Percentiles rank a stretch among this genome's conserved stretches.
These are phyloP conservation scores for Thalia dealbata DNA, from an alignment of 176 grass and related monocot genomes.

Conservation along the genomic window DNA sequence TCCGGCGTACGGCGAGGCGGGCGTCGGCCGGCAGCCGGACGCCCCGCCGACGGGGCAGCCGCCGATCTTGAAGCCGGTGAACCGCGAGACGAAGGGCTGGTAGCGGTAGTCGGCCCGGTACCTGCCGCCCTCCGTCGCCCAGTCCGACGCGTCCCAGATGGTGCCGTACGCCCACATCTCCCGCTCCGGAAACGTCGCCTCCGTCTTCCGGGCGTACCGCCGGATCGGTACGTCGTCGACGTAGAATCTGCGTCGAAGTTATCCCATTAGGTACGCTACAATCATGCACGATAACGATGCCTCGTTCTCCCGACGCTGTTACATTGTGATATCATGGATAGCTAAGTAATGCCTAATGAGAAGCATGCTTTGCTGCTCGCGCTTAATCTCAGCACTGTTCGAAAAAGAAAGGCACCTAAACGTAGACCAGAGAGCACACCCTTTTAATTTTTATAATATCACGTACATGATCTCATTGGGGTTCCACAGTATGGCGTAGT, in stretches of 20 bases:
- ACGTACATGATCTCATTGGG: conserved; percentile 39
- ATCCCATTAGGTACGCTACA: too few species aligned
- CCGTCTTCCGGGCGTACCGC: conserved; percentile 27
- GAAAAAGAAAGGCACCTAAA: neutral
- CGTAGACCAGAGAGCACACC: neutral
- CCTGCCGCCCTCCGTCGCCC: conserved; percentile 60
- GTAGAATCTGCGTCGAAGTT: conserved; percentile 42
- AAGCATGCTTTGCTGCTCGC: neutral
- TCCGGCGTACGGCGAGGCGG: neutral
- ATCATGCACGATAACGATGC: too few species aligned
- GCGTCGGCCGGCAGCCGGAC: conserved; percentile 13
- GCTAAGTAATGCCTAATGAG: too few species aligned
- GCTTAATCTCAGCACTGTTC: neutral
- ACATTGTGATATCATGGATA: too few species aligned
- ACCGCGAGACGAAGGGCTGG: conserved; percentile 47
- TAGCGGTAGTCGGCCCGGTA: conserved; percentile 47
- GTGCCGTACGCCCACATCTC: conserved; percentile 63
- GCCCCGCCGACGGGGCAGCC: conserved; percentile 23
- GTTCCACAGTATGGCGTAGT: conserved; percentile 9
- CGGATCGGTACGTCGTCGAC: conserved; percentile 59
- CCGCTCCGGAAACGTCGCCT: conserved; percentile 24
- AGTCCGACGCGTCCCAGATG: conserved; percentile 64
- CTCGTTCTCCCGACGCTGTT: too few species aligned
- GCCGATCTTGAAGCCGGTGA: conserved; percentile 27
- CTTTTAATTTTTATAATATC: neutral